Base-by-base conservation (phyloP, 1,284 basidiomycete genomes). In the Trichosporon inkin region DNA sequence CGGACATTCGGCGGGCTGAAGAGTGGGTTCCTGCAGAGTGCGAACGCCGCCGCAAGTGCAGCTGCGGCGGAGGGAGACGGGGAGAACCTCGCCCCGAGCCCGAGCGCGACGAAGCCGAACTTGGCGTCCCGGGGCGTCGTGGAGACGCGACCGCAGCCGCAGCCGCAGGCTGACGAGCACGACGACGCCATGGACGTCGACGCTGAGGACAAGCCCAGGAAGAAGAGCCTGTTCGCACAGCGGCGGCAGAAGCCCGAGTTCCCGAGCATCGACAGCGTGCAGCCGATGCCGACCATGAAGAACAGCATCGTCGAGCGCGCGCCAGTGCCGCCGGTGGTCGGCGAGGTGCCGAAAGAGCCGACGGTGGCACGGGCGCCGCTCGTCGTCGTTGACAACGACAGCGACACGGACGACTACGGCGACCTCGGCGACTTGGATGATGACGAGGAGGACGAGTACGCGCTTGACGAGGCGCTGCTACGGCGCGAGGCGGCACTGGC, bases 361-460 rank as follows among this genome's bases (percentile, higher is more conserved):
- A 49, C 44, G 14, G 44, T 24, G 1, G 44, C 24, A 6, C 44
- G 44, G 4, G 10, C 40, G 13, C 41, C 40, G 14, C 39, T 55
- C n/a, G 34, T 59, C 0, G 57, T 64, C 10, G 57, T 51, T 16
- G 60, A 65, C 53, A 55, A 65, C 57, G 66, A 68, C 20, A 65
- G 66, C 2, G 68, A 69, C 14, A 64, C 66, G 13, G 64, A 69
- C 14, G 69, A 69, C 10, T 69, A 70, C 16, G 72, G 69, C 10
- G 74, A 73, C 19, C 60, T 69, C 11, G 64, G 63, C 58, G 68
- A 72, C n/a, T 70, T 64, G 38, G 62, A 61, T 16, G 66, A 68
- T 14, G 71, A 67, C 7, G 71, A 73, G 17, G 73, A 75, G 40
- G 75, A 77, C 62, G 75, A 75, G 59, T 75, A 75, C 58, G 70